Conservation (phyloP, 768 basidiomycete genomes). For the Phylloporus rhodoxanthus region DNA sequence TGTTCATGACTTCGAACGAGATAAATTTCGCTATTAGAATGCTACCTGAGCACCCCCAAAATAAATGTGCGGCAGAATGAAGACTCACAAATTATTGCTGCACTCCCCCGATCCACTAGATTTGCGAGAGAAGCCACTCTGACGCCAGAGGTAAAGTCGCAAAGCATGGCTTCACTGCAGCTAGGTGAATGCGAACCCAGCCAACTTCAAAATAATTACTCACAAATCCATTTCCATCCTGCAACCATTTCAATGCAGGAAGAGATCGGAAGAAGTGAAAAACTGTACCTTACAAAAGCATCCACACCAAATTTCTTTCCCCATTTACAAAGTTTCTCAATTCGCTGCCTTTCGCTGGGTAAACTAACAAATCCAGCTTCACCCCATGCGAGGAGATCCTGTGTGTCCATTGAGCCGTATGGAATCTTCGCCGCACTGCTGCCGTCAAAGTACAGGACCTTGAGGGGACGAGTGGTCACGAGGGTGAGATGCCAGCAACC, state of each 20-base stretch:
- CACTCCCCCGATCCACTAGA: not conserved
- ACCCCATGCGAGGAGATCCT: not conserved
- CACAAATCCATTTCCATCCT: conserved; percentile 1
- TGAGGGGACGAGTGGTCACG: not conserved
- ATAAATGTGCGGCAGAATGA: not conserved
- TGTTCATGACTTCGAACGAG: conserved; percentile 5
- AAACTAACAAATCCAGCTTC: not conserved
- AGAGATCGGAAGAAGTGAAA: not conserved
- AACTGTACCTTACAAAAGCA: not conserved
- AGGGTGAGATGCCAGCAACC: not conserved
- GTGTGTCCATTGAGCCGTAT: not conserved
- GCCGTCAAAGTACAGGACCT: not conserved
- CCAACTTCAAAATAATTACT: not conserved
- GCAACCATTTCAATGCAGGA: not conserved
- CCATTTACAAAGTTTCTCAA: not conserved
- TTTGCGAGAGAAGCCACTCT: not conserved
- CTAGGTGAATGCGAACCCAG: not conserved
- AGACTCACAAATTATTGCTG: not conserved
- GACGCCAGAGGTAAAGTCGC: not conserved
- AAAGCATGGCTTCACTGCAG: not conserved
- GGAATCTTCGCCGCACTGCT: not conserved
- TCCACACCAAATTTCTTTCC: not conserved
- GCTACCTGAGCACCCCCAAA: not conserved
- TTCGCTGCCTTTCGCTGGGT: not conserved
- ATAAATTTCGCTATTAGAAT: not conserved